These are phyloP conservation scores for Colletotrichum cuscutae DNA, from an alignment of 2,329 filamentous ascomycete genomes.

Conservation along the genomic window DNA sequence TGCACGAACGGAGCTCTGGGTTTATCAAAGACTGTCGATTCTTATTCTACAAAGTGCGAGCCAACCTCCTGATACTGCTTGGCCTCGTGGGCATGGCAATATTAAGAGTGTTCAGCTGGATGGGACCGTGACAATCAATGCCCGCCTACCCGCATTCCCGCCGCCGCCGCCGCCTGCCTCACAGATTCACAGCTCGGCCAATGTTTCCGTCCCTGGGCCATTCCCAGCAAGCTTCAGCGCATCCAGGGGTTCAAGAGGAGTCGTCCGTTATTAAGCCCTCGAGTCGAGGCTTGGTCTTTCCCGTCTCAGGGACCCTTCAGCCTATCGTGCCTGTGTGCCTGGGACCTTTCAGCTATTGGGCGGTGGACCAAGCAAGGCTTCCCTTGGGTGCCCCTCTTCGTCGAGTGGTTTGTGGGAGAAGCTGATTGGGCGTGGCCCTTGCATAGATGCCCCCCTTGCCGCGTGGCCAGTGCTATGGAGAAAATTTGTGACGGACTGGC, in stretches of 20 bases:
- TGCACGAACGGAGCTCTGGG: background rate
- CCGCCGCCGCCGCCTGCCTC: background rate
- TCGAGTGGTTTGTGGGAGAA: background rate
- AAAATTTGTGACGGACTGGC: conserved; percentile 14
- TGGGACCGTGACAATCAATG: background rate
- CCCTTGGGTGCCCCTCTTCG: conserved; percentile 10
- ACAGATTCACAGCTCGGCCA: background rate
- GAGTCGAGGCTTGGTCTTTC: background rate
- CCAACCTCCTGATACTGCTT: background rate
- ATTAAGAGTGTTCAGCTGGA: background rate
- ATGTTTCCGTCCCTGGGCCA: conserved; percentile 1
- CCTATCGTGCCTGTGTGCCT: background rate
- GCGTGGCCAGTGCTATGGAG: conserved; percentile 11
- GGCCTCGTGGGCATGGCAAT: too few species aligned
- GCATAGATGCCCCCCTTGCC: conserved; percentile 23
- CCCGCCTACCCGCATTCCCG: background rate
- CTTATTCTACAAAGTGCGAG: background rate
- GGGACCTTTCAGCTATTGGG: too few species aligned
- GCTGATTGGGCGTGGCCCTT: conserved; percentile 26
- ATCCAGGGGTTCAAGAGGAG: background rate
- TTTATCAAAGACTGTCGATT: background rate
- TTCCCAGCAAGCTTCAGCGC: conserved; percentile 7
- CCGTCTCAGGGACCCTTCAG: background rate
- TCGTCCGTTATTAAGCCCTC: background rate
- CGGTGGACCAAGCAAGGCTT: conserved; percentile 3